These are phyloP conservation scores for Umbelopsis isabellina DNA, from an alignment of 192 early-diverging fungal species.

Conservation along the genomic window DNA sequence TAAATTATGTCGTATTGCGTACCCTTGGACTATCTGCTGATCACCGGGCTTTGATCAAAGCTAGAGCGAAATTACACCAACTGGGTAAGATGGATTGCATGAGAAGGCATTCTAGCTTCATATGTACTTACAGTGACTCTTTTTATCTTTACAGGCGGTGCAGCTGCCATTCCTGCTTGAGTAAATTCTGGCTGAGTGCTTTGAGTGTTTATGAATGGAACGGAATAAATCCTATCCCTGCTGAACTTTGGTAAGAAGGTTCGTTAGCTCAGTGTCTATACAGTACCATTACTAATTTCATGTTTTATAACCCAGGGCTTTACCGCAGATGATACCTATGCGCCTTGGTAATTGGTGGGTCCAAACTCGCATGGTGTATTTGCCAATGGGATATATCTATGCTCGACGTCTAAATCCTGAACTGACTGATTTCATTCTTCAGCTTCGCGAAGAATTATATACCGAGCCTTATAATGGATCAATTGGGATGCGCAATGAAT, in stretches of 20 bases:
- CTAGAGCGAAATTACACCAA: constrained; percentile 79
- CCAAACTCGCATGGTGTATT: constrained; percentile 91
- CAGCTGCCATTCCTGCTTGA: constrained; percentile 89
- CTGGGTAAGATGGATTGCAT: constrained; percentile 52
- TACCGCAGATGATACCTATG: constrained; percentile 82
- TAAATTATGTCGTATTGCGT: constrained; percentile 92
- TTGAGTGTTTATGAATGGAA: constrained; percentile 95
- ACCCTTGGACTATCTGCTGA: constrained; percentile 87
- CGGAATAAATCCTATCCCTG: constrained; percentile 94
- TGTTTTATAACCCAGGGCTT: too few species aligned
- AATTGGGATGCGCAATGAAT: constrained; percentile 79
- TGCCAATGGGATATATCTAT: constrained; percentile 95
- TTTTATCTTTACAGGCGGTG: constrained; percentile 77
- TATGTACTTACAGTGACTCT: too few species aligned
- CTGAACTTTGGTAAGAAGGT: constrained; percentile 82
- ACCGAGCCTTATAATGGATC: constrained; percentile 85
- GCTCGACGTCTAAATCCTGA: constrained; percentile 64
- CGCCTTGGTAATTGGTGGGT: constrained; percentile 94
- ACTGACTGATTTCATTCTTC: constrained; percentile 68
- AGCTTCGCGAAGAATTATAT: constrained; percentile 90
- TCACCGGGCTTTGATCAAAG: constrained; percentile 82
- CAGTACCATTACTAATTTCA: too few species aligned
- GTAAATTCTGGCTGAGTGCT: constrained; percentile 96
- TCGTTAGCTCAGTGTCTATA: neutral
- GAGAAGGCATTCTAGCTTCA: too few species aligned